phyloP scores from a whole-genome alignment of 148 eudicot species.

The Camellia sinensis region DNA sequence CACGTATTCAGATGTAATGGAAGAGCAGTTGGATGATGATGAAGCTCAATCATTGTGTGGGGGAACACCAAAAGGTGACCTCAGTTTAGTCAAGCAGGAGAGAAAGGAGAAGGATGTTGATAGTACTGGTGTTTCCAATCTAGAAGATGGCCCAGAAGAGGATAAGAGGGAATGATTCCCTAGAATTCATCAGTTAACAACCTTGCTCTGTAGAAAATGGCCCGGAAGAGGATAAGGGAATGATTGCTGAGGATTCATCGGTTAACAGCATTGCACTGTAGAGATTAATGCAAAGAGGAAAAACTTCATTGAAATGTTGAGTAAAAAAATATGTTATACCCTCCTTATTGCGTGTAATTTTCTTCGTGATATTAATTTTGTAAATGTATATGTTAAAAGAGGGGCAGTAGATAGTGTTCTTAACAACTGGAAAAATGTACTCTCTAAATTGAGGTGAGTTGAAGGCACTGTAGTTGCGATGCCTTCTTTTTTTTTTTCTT shows the following conservation, averaged over 20 bases:
- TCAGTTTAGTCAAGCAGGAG: slow-evolving; percentile 64
- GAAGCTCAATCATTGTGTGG: slow-evolving; percentile 71
- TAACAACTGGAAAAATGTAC: too few relatives aligned
- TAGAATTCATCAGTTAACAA: too few relatives aligned
- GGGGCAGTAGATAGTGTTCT: neutral
- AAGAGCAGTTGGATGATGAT: slow-evolving; percentile 65
- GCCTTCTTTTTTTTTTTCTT: too few relatives aligned
- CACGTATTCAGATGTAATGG: slow-evolving; percentile 69
- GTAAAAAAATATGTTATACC: neutral
- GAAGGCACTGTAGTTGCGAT: too few relatives aligned
- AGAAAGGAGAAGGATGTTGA: slow-evolving; percentile 38
- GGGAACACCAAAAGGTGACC: slow-evolving; percentile 57
- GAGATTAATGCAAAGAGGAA: neutral
- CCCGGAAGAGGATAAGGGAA: too few relatives aligned
- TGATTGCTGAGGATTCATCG: too few relatives aligned
- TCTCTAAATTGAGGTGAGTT: too few relatives aligned
- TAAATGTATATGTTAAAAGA: neutral
- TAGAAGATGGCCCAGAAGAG: slow-evolving; percentile 58
- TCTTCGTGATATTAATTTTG: neutral
- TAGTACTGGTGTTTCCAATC: slow-evolving; percentile 32
- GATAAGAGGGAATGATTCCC: slow-evolving; percentile 51
- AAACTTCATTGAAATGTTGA: neutral
- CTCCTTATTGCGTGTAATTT: neutral
- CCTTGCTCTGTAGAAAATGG: too few relatives aligned
- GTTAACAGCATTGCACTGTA: too few relatives aligned